A percentile compares a stretch with the other conserved stretches of the same genome.
Conservation (phyloP, 2,329 filamentous ascomycete species). For the Arthrobotrys sphaeroides region DNA sequence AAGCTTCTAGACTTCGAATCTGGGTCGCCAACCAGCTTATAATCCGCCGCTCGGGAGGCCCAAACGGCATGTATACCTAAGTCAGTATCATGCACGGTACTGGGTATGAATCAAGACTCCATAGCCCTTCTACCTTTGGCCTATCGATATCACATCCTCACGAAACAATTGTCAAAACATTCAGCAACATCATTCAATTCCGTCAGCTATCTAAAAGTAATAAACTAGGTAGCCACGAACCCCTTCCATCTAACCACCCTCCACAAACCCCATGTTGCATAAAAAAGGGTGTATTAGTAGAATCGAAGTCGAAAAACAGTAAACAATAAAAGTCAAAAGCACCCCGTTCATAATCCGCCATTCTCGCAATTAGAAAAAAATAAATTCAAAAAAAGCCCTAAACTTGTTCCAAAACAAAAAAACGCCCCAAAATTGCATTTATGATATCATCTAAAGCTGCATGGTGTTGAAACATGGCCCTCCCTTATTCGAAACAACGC, state of each 20-base stretch:
- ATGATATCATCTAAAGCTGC: conserved; percentile 55
- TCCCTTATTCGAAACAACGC: conserved; percentile 55
- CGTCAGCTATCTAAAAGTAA: neutral
- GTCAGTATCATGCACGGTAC: no score
- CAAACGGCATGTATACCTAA: no score
- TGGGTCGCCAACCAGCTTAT: no score
- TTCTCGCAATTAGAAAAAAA: conserved; percentile 7
- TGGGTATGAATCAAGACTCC: no score
- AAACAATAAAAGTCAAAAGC: neutral
- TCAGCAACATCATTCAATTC: conserved; percentile 2
- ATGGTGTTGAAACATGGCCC: conserved; percentile 55
- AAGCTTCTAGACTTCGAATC: no score
- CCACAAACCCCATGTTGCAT: conserved; percentile 2
- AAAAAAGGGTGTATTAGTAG: conserved; percentile 18
- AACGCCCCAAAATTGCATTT: conserved; percentile 55
- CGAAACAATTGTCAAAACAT: neutral
- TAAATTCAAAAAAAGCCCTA: conserved; percentile 1
- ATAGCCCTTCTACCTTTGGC: no score
- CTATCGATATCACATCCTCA: no score
- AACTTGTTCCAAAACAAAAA: conserved; percentile 15
- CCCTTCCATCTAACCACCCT: neutral
- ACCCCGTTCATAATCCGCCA: conserved; percentile 42
- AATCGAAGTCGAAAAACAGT: conserved; percentile 23
- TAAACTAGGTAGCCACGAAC: neutral
- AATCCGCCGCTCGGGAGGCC: no score